Evolutionary conservation across 768 basidiomycete species (phyloP).

Genomic region (Podaxis carcinomalis): DNA sequence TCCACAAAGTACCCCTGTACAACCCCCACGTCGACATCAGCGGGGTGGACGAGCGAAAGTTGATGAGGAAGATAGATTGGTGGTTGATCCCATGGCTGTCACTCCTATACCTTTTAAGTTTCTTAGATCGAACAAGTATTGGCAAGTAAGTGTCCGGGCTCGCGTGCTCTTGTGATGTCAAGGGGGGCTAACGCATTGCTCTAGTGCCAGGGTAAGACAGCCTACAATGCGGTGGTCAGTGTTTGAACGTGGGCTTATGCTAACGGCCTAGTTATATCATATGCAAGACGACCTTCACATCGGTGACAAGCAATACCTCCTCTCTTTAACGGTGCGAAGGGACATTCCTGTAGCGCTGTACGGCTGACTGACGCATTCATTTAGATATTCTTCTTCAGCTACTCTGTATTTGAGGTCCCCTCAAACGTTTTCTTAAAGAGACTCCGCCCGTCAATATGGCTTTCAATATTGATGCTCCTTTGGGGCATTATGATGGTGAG

Average conservation of each 20-base stretch:
- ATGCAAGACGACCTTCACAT: conserved; percentile 57
- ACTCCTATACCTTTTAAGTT: conserved; percentile 72
- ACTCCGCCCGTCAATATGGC: conserved; percentile 73
- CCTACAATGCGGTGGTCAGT: neutral
- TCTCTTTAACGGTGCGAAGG: conserved; percentile 48
- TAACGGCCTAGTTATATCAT: conserved; percentile 49
- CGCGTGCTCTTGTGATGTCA: neutral
- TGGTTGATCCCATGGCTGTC: conserved; percentile 70
- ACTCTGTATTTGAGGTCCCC: conserved; percentile 74
- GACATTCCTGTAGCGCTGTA: no score
- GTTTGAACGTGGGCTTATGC: neutral
- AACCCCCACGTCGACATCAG: conserved; percentile 10
- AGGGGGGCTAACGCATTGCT: conserved; percentile 7
- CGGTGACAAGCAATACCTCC: conserved; percentile 60
- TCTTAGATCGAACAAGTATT: conserved; percentile 49
- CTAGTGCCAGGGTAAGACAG: conserved; percentile 40
- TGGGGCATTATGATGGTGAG: conserved; percentile 77
- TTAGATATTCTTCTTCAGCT: conserved; percentile 54
- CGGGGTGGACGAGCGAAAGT: conserved; percentile 51
- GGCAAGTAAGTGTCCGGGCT: conserved; percentile 36
- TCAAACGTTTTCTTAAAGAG: conserved; percentile 72
- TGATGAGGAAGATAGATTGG: conserved; percentile 66
- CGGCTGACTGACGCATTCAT: neutral
- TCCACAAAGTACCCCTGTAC: conserved; percentile 7
- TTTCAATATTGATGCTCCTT: conserved; percentile 65